These are phyloP conservation scores for Solanum pinnatisectum DNA, from an alignment of 257 asterid species.

Conservation along the genomic window DNA sequence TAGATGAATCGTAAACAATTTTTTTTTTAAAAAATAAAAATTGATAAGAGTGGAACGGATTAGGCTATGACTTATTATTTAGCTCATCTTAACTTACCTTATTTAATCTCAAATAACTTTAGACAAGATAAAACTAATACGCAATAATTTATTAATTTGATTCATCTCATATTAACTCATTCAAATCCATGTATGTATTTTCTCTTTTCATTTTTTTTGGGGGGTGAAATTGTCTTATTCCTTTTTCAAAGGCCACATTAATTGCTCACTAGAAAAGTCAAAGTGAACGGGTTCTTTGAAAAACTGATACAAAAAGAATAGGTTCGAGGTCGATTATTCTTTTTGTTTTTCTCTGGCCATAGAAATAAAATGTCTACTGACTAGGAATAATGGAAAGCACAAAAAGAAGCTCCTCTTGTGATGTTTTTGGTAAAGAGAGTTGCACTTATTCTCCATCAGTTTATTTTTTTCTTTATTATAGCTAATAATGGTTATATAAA, in stretches of 20 bases:
- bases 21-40: fast-evolving
- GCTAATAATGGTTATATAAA: neutral
- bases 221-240: neutral
- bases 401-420: neutral
- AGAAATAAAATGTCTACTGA: neutral
- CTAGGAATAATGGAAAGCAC: neutral
- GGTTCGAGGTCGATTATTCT: neutral
- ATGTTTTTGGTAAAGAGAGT: neutral
- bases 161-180: too few species aligned
- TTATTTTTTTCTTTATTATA: neutral
- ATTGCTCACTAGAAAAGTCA: neutral
- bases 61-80: neutral
- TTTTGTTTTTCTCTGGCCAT: neutral
- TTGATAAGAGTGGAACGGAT: neutral
- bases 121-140: neutral
- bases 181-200: too few species aligned
- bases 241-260: neutral
- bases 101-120: neutral
- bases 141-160: neutral
- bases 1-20: neutral
- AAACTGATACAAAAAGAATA: neutral
- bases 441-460: neutral
- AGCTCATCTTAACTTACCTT: neutral
- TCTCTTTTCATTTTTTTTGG: neutral
- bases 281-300: neutral